These are phyloP conservation scores for Podospora comata DNA, from an alignment of 495 filamentous ascomycete genomes.

Conservation along the genomic window DNA sequence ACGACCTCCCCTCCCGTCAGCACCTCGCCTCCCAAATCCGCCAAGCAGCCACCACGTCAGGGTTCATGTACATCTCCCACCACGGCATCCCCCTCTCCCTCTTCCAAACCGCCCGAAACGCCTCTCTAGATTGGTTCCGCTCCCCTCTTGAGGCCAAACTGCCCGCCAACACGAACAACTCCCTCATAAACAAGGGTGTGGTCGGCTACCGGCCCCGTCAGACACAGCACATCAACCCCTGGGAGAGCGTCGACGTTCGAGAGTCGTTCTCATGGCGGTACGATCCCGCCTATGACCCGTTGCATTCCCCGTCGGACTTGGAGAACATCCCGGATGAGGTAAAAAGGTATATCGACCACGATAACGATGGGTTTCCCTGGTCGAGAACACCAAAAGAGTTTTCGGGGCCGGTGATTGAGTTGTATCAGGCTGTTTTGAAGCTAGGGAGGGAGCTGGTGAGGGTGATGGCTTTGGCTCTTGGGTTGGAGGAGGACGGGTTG, in stretches of 20 bases:
- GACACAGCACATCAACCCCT: slow-evolving; percentile 36
- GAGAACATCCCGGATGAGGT: slow-evolving; percentile 37
- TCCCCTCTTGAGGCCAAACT: slow-evolving; percentile 43
- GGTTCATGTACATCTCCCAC: slow-evolving; percentile 53
- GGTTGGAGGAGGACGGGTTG: slow-evolving; percentile 48
- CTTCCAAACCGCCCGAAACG: slow-evolving; percentile 29
- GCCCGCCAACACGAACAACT: slow-evolving; percentile 24
- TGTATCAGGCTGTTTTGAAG: slow-evolving; percentile 45
- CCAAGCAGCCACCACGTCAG: slow-evolving; percentile 40
- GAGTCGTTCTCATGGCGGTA: slow-evolving; percentile 48
- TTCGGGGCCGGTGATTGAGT: slow-evolving; percentile 41
- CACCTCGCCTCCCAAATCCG: slow-evolving; percentile 40
- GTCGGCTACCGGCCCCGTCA: slow-evolving; percentile 27
- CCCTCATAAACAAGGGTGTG: slow-evolving; percentile 32
- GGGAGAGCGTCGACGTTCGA: slow-evolving; percentile 36
- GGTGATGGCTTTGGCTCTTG: slow-evolving; percentile 49
- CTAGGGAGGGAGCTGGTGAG: slow-evolving; percentile 47
- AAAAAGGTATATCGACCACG: slow-evolving; percentile 36
- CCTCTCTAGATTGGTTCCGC: slow-evolving; percentile 45
- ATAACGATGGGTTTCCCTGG: slow-evolving; percentile 51
- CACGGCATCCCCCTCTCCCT: slow-evolving; percentile 47
- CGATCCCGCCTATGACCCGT: slow-evolving; percentile 44
- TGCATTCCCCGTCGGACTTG: slow-evolving; percentile 26
- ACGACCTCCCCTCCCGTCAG: slow-evolving; percentile 28
- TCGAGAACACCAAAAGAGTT: slow-evolving; percentile 43